Base-by-base conservation (phyloP, 768 basidiomycete species). In the Trametes elegans region DNA sequence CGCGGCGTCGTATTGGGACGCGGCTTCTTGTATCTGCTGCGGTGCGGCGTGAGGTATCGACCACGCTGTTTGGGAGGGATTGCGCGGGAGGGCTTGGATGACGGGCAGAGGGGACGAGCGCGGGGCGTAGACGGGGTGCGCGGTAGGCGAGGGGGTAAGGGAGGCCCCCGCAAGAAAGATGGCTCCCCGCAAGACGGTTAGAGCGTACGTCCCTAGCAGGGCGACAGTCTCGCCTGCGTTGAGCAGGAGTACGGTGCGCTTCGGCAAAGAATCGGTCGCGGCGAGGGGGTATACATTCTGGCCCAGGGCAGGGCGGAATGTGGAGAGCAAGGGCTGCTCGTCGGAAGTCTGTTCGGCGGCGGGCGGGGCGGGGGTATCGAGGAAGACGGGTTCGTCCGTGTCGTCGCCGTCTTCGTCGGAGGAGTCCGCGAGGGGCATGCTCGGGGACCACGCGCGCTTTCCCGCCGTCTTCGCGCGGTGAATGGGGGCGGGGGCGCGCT, bases 91-190 rank as follows among this genome's bases (percentile, higher is more conserved):
- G 60, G 72, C 66, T 14, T 67, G 62, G 73, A 79, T 56, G 70
- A 76, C 65, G 0, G 92, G 90, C 5, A 94, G 65, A 0, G 92
- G 90, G n/a, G 90, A 82, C 0, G 85, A 90, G 3, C 82, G 77
- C 0, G 93, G 91, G 0, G 91, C 88, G 64, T 83, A 95, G 24
- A 95, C 73, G 11, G 69, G 71, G 60, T 91, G 75, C 5, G 62
- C 53, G 3, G 50, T 64, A 1, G 61, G 40, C 1, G 81, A 80
- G 7, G 81, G 62, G 0, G 54, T 43, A 7, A 89, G 64, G 1
- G 70, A 72, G 10, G 80, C 75, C 2, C 88, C 89, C n/a, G 76
- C 74, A 0, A 93, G 43, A 2, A 74, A 70, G 47, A 94, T 57
- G 14, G 78, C 70, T 0, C 90, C 88, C 45, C 75, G 80, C 4